A percentile compares a stretch with the other conserved stretches of the same genome.
Evolutionary conservation across 2,329 filamentous ascomycete species (phyloP).

Genomic region (Trichophyton rubrum): DNA sequence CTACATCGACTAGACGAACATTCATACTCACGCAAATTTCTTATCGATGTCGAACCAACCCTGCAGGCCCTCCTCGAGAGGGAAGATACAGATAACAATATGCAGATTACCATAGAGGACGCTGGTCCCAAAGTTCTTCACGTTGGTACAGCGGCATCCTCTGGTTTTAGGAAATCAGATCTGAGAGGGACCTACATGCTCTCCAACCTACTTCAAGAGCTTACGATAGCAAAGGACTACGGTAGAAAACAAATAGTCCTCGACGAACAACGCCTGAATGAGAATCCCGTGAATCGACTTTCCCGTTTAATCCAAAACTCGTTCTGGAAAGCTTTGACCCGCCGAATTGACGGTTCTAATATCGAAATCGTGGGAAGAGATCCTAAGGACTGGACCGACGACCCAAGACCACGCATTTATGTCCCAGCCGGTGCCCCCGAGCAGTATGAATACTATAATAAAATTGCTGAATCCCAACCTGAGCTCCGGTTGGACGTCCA

Average conservation of each 20-base stretch:
- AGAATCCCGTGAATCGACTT: constrained; percentile 85
- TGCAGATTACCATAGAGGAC: constrained; percentile 97
- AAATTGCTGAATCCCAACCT: constrained; percentile 64
- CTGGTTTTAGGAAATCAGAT: constrained; percentile 76
- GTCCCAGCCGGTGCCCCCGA: constrained; percentile 72
- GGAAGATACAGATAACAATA: constrained; percentile 88
- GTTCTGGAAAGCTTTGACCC: constrained; percentile 86
- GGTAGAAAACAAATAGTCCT: constrained; percentile 81
- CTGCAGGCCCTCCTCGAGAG: constrained; percentile 65
- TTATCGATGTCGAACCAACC: constrained; percentile 76
- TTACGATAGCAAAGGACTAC: constrained; percentile 82
- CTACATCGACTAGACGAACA: constrained; percentile 51
- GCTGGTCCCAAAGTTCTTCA: constrained; percentile 80
- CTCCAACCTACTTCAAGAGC: constrained; percentile 88
- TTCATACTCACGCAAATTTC: constrained; percentile 61
- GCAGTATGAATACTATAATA: constrained; percentile 78
- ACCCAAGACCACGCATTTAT: constrained; percentile 85
- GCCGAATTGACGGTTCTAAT: constrained; percentile 70
- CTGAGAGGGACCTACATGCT: constrained; percentile 95
- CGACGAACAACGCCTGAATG: constrained; percentile 80
- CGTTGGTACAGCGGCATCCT: constrained; percentile 72
- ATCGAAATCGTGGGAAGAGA: constrained; percentile 76
- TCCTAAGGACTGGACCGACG: constrained; percentile 87
- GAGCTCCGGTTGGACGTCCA: constrained; percentile 81
- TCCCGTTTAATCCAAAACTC: constrained; percentile 75